Base-by-base conservation (phyloP, 495 filamentous ascomycete genomes). In the Amorphotheca resinae region DNA sequence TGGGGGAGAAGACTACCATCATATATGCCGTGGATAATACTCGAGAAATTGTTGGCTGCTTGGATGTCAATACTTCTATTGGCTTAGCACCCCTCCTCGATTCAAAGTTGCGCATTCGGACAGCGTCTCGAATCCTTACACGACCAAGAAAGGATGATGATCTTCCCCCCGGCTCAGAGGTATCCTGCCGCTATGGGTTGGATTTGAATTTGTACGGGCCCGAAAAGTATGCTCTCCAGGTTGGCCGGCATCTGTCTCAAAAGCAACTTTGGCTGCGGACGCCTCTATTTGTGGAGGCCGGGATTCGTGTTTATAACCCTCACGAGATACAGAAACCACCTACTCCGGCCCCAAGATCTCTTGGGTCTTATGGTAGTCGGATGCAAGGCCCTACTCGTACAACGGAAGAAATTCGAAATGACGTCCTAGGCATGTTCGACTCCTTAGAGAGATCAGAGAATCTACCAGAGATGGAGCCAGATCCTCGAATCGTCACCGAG, bases 351-450 rank as follows among this genome's bases (percentile, higher is more conserved):
- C 35, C 49, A 32, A 52, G 42, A 11, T 33, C 30, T 51, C 6
- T 49, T 43, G n/a, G 21, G 42, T 45, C 57, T 11, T 59, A 59
- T 3, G 46, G 64, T 31, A 68, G 61, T 41, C 72, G 72, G 47
- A 67, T 74, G 42, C 42, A 49, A 46, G 45, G 32, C 7, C 50
- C 49, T 28, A 60, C 64, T 30, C 72, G 84, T 11, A 86, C 82
- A 1, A 73, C 75, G 2, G 88, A 96, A 52, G 87, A 95, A 59
- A 77, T 93, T 22, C 79, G 79, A 3, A 73, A 74, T 51, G 87
- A 94, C 20, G 82, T 95, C 9, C 72, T 84, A 58, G 77, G 74
- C 30, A 84, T 96, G 64, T 94, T 98, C 51, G 85, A 95, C 59
- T 77, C 74, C 11, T 72, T 96, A 12, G 65, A 73, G 12, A 73